Base-by-base conservation (phyloP, 2,329 filamentous ascomycete species). In the Exophiala xenobiotica region DNA sequence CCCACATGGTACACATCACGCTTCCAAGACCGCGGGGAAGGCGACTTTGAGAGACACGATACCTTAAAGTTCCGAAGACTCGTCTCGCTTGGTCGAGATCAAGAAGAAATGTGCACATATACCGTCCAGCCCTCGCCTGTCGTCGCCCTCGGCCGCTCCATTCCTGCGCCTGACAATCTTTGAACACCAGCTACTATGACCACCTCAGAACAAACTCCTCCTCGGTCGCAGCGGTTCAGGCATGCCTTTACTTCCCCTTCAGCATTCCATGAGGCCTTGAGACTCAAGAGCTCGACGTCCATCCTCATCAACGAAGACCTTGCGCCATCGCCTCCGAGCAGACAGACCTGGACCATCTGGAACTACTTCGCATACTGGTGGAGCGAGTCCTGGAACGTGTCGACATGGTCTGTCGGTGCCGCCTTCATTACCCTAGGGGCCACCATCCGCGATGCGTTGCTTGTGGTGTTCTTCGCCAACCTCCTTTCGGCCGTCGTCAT, bases 281-380 rank as follows among this genome's bases (percentile, higher is more conserved):
- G 16, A 46, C 24, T 27, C 24, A 46, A 22, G 20, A 59, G 57
- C 39, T 54, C 58, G 6, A 57, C 54, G 6, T 61, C 58, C 8
- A 57, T 59, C 29, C 48, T 61, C 20, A 52, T 54, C 31, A 62
- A 62, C 27, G 60, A 62, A 38, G 60, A 62, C 53, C 49, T 62
- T 18, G 46, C 56, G 3, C 60, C 60, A 5, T 59, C 60, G 1
- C 57, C 59, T 12, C 57, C 55, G 3, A 54, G 58, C 22, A 48
- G 52, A 41, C 54, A 58, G 43, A 61, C 58, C 2, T 62, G 60
- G 60, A 60, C 55, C 14, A 35, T 53, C 12, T 59, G 58, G 53
- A 56, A 58, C 46, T 62, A 57, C 48, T 62, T 62, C 31, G 55
- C 59, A 12, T 62, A 62, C 37, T 62, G 60, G 60, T 62, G 60